Evolutionary conservation across 1,284 basidiomycete genomes (phyloP), one percentile per base, ranked within the genome.

Genomic region (Ustilago esculenta): DNA sequence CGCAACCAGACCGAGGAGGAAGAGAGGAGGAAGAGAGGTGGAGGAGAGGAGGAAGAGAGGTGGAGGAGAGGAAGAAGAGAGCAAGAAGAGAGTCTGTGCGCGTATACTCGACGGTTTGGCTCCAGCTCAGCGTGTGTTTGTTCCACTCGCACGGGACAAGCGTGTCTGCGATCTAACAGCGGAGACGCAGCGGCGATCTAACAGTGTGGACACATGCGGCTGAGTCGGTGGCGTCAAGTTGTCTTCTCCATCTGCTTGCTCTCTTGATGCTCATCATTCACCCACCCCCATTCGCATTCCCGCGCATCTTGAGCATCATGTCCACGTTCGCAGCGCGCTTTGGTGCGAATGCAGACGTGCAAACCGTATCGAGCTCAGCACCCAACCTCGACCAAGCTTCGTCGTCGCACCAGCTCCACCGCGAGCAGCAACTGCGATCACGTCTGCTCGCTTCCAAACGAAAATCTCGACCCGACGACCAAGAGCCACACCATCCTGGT

Each of bases 121-220:
- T 65, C 63, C 56, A 66, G 47, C 63, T 58, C 56, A 66, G 37
- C 47, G 8, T 23, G 14, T 30, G 33, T 30, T 56, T 66, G 55
- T 66, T 66, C 55, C 48, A 66, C 44, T 66, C 63, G 63, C 55
- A 55, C 63, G 63, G 29, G 29, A n/a, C n/a, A n/a, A n/a, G n/a
- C n/a, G n/a, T n/a, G n/a, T n/a, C n/a, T n/a, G n/a, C n/a, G n/a
- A n/a, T n/a, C n/a, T n/a, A n/a, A n/a, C n/a, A n/a, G n/a, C n/a
- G n/a, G n/a, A n/a, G n/a, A n/a, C n/a, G n/a, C n/a, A n/a, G n/a
- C n/a, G n/a, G n/a, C n/a, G n/a, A 29, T 29, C 27, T 29, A 29
- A 29, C n/a, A n/a, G n/a, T n/a, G n/a, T n/a, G n/a, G n/a, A n/a
- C n/a, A n/a, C n/a, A n/a, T n/a, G n/a, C n/a, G n/a, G n/a, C n/a